Conservation (phyloP, 345 rosid species). For the Salix viminalis region DNA sequence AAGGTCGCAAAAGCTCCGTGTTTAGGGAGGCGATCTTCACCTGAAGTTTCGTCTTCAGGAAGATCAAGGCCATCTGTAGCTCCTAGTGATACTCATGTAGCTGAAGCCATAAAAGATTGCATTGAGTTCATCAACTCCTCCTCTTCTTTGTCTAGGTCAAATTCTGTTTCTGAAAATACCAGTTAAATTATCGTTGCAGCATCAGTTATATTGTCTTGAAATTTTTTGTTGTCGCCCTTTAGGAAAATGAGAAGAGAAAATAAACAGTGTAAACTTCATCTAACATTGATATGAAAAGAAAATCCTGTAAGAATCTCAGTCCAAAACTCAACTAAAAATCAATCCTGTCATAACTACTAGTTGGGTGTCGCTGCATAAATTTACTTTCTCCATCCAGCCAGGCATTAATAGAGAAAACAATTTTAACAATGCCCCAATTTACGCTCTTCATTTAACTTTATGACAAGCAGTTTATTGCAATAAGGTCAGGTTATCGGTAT, state of each 20-base stretch:
- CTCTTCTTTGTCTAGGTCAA: conserved; percentile 47
- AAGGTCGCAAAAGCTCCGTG: conserved; percentile 40
- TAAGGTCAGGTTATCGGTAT: not conserved
- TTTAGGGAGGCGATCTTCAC: conserved; percentile 33
- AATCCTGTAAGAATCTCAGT: not conserved
- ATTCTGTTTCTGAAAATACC: conserved; percentile 28
- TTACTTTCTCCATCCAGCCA: not conserved
- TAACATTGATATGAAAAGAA: not conserved
- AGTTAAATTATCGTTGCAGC: conserved; percentile 4
- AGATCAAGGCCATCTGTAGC: conserved; percentile 37
- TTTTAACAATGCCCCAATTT: not conserved
- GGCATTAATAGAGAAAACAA: not conserved
- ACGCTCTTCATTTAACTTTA: too few species aligned
- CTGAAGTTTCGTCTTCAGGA: conserved; percentile 38
- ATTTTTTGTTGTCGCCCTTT: not conserved
- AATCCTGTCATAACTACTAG: not conserved
- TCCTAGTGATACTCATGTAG: conserved; percentile 50
- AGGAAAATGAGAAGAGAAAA: not conserved
- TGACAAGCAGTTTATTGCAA: not conserved
- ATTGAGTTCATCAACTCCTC: conserved; percentile 75
- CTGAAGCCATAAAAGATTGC: conserved; percentile 74
- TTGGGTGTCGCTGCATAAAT: not conserved
- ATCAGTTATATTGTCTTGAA: not conserved
- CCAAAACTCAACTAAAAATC: not conserved
- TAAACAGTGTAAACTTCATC: not conserved